A percentile compares a stretch with the other conserved stretches of the same genome.
Conservation (phyloP, 768 basidiomycete genomes). For the Agrocybe praecox region DNA sequence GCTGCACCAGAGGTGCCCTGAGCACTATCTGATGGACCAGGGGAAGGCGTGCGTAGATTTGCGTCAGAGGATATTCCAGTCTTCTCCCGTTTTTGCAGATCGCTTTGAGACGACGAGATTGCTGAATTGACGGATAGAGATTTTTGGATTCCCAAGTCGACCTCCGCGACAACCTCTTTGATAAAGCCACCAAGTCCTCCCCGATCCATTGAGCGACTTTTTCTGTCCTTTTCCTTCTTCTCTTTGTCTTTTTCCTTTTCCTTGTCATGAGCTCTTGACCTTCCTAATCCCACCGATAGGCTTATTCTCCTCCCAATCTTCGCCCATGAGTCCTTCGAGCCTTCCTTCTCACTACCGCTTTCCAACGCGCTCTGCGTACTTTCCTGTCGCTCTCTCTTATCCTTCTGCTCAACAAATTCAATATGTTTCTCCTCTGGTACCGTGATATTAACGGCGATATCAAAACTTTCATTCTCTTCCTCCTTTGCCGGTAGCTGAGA, state of each 20-base stretch:
- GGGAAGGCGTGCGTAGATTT: neutral
- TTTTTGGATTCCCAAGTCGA: conserved; percentile 16
- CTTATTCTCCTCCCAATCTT: conserved; percentile 68
- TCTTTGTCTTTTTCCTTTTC: conserved; percentile 38
- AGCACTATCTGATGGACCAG: neutral
- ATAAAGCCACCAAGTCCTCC: conserved; percentile 13
- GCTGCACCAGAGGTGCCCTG: neutral
- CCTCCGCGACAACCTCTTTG: conserved; percentile 16
- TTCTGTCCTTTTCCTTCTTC: conserved; percentile 36
- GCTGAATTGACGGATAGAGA: conserved; percentile 12
- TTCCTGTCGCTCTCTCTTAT: conserved; percentile 7
- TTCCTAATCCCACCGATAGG: conserved; percentile 51
- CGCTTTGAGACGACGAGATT: neutral
- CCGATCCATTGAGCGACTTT: conserved; percentile 34
- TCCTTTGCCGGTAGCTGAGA: neutral
- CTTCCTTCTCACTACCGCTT: conserved; percentile 27
- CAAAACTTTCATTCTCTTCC: conserved; percentile 29
- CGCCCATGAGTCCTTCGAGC: conserved; percentile 48
- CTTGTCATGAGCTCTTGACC: conserved; percentile 30
- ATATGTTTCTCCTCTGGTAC: conserved; percentile 35
- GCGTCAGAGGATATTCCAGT: conserved; percentile 11
- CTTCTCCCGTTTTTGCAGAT: conserved; percentile 1
- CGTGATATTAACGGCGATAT: conserved; percentile 28
- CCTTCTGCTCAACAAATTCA: conserved; percentile 31
- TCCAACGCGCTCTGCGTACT: conserved; percentile 3